Conservation (phyloP, 208 protist genomes). For the Trypanosoma platydactyli region DNA sequence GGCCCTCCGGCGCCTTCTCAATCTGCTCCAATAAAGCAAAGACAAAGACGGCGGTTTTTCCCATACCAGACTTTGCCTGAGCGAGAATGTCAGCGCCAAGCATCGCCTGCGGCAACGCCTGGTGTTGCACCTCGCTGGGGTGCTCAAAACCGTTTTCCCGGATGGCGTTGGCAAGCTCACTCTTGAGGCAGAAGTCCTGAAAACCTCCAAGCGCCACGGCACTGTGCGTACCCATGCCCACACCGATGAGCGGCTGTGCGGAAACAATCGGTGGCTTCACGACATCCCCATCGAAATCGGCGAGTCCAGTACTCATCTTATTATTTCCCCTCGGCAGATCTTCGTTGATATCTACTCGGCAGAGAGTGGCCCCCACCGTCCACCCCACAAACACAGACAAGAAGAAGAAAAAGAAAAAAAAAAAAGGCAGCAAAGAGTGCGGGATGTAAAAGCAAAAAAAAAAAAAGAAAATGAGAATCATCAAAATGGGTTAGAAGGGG, state of each 20-base stretch:
- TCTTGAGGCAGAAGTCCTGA: slow-evolving; percentile 99
- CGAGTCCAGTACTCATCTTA: slow-evolving; percentile 79
- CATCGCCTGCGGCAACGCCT: slow-evolving; percentile 98
- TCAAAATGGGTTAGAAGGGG: neutral
- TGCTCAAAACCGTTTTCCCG: slow-evolving; percentile 94
- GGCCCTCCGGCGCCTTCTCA: slow-evolving; percentile 80
- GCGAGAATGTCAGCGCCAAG: slow-evolving; percentile 98
- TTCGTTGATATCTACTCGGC: neutral
- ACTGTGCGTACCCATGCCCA: slow-evolving; percentile 86
- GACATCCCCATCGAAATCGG: slow-evolving; percentile 91
- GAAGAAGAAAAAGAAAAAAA: slow-evolving; percentile 1
- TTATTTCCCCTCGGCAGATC: neutral
- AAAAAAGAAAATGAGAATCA: slow-evolving; percentile 5
- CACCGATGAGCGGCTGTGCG: slow-evolving; percentile 58
- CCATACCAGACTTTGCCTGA: slow-evolving; percentile 99
- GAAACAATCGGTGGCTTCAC: slow-evolving; percentile 70
- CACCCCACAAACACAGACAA: slow-evolving; percentile 3
- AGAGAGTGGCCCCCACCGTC: neutral
- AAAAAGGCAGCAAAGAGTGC: neutral
- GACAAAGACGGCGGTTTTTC: slow-evolving; percentile 99
- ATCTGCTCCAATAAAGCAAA: slow-evolving; percentile 98
- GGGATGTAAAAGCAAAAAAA: slow-evolving; percentile 4
- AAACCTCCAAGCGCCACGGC: slow-evolving; percentile 95
- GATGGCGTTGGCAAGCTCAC: slow-evolving; percentile 98
- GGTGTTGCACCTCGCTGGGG: slow-evolving; percentile 97